A percentile compares a stretch with the other conserved stretches of the same genome.
Conservation (phyloP, 108 stramenopile species). For the Nitzschia palea region DNA sequence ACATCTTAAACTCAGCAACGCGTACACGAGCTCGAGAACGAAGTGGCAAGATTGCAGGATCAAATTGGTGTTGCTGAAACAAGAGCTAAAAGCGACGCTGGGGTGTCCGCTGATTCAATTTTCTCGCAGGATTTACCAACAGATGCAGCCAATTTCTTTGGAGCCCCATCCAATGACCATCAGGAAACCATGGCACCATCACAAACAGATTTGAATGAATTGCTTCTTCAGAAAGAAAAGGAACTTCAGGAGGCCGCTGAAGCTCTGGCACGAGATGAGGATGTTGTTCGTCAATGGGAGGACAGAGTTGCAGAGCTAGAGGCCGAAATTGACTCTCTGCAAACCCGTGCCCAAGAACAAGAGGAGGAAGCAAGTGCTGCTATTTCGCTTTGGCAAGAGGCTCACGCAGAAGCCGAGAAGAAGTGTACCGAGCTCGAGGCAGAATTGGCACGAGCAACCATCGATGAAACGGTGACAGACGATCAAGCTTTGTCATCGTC, state of each 20-base stretch:
- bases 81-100: not conserved
- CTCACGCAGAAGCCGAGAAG: constrained; percentile 17
- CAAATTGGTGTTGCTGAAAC: not conserved
- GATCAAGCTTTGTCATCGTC: not conserved
- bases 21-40: too few species aligned
- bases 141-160: not conserved
- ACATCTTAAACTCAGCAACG: too few species aligned
- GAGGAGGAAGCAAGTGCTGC: constrained; percentile 52
- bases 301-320: constrained; percentile 37
- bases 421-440: constrained; percentile 15
- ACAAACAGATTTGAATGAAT: too few species aligned
- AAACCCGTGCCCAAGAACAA: constrained; percentile 46
- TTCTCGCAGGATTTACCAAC: not conserved
- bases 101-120: not conserved
- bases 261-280: not conserved
- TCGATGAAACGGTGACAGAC: constrained; percentile 3
- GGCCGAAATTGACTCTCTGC: constrained; percentile 34
- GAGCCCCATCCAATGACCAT: too few species aligned
- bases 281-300: constrained; percentile 5
- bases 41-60: too few species aligned
- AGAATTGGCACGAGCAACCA: constrained; percentile 27
- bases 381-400: constrained; percentile 49
- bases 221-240: too few species aligned
- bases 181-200: too few species aligned
- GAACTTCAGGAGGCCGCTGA: constrained; percentile 11